These are phyloP conservation scores for Acacia crassicarpa DNA, from an alignment of 306 rosid genomes.

Conservation along the genomic window DNA sequence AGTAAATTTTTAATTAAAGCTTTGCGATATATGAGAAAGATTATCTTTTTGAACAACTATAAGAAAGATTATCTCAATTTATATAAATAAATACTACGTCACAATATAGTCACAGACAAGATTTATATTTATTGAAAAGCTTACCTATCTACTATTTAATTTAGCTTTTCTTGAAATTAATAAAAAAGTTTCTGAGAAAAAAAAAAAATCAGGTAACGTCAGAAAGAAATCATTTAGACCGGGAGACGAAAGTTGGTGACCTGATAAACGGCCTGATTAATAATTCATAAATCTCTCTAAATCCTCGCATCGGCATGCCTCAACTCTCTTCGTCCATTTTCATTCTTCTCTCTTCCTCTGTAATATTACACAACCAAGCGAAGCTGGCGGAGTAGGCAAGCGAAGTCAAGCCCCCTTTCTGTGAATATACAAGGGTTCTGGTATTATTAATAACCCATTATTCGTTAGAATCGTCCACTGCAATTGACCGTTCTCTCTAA, in stretches of 20 bases:
- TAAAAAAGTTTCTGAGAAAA: background rate
- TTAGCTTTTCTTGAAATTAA: too few species aligned
- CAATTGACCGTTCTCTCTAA: background rate
- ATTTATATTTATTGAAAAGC: too few species aligned
- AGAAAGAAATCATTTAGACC: background rate
- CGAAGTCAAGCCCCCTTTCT: background rate
- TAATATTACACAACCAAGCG: background rate
- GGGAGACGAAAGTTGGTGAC: constrained; percentile 6
- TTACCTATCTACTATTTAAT: background rate
- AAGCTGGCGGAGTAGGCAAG: background rate
- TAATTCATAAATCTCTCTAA: background rate
- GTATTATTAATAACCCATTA: background rate
- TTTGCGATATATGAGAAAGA: too few species aligned
- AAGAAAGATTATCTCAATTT: too few species aligned
- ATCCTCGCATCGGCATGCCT: constrained; percentile 1
- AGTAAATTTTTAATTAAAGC: too few species aligned
- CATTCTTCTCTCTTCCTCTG: background rate
- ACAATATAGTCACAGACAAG: too few species aligned
- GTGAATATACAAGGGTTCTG: background rate
- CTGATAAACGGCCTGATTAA: background rate
- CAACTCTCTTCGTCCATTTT: background rate
- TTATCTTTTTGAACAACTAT: too few species aligned
- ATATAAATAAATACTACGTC: too few species aligned
- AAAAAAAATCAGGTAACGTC: background rate
- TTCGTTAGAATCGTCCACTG: background rate